phyloP scores from a whole-genome alignment of 768 basidiomycete species.

The Leucosporidium yakuticum region DNA sequence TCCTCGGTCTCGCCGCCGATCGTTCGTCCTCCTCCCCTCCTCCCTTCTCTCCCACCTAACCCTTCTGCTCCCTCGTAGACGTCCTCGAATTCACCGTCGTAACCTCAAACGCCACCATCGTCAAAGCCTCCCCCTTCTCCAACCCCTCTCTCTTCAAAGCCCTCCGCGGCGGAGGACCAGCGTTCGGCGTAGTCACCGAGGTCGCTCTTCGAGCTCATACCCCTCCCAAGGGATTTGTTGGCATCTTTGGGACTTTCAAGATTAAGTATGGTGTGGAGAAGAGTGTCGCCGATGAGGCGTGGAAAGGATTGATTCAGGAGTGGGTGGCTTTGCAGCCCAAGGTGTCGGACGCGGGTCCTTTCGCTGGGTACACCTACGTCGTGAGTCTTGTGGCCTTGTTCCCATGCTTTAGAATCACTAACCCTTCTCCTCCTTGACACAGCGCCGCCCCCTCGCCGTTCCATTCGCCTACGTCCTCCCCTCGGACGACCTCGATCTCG shows the following conservation, averaged over 20 bases:
- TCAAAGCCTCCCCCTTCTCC: conserved; percentile 1
- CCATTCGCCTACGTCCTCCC: conserved; percentile 26
- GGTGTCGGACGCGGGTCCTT: conserved; percentile 1
- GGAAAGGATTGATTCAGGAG: conserved; percentile 5
- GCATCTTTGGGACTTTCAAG: conserved; percentile 13
- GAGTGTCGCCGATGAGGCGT: background rate
- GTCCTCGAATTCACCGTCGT: conserved; percentile 24
- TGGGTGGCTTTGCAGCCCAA: conserved; percentile 15
- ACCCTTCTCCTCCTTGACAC: background rate
- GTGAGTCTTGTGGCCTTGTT: background rate
- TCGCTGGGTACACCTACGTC: conserved; percentile 21
- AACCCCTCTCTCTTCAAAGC: conserved; percentile 19
- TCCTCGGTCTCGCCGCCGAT: conserved; percentile 10
- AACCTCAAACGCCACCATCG: background rate
- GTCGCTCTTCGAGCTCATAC: background rate
- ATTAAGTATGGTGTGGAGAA: background rate
- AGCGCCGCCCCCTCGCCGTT: background rate
- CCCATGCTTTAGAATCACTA: background rate
- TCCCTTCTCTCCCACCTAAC: background rate
- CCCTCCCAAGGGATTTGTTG: conserved; percentile 15
- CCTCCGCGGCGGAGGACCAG: conserved; percentile 15
- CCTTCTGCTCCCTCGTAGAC: background rate
- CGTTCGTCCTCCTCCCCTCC: conserved; percentile 7
- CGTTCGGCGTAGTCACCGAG: conserved; percentile 13
- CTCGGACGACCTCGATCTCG: background rate